Conservation (phyloP, 108 stramenopile species). For the Cyclotella atomus region DNA sequence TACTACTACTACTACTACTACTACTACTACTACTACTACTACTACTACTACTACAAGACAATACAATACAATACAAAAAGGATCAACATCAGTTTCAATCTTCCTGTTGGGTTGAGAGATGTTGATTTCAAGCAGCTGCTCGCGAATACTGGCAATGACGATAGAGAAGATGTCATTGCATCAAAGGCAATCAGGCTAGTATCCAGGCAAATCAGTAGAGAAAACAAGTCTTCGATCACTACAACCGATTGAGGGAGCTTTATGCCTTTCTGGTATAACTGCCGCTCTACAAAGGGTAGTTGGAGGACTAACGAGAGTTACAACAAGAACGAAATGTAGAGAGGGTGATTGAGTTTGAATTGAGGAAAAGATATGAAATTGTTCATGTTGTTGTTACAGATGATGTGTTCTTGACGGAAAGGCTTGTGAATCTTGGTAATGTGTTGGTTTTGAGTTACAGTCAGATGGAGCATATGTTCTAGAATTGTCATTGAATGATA, state of each 20-base stretch:
- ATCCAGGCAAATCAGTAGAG: conserved; percentile 20
- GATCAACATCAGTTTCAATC: conserved; percentile 57
- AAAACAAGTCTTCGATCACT: conserved; percentile 1
- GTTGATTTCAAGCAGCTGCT: conserved; percentile 35
- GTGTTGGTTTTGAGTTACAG: conserved; percentile 46
- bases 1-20: too few species aligned
- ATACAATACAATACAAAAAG: too few species aligned
- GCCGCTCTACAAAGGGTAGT: conserved; percentile 33
- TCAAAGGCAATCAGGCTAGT: conserved; percentile 31
- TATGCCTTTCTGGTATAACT: conserved; percentile 49
- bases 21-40: too few species aligned
- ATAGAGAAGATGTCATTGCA: conserved; percentile 1
- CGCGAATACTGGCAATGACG: neutral
- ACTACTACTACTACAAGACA: too few species aligned
- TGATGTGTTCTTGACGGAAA: conserved; percentile 51
- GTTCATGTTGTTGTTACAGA: conserved; percentile 49
- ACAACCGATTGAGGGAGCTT: conserved; percentile 49
- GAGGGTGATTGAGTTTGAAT: conserved; percentile 51
- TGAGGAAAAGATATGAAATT: conserved; percentile 42
- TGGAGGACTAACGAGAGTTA: conserved; percentile 36
- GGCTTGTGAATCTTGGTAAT: conserved; percentile 27
- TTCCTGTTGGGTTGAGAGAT: conserved; percentile 46
- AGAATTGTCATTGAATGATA: too few species aligned
- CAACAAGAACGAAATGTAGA: conserved; percentile 41
- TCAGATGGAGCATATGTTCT: conserved; percentile 39